A percentile compares a stretch with the other conserved stretches of the same genome.
These are phyloP conservation scores for Dillenia turbinata DNA, from an alignment of 164 flowering plant species.

Conservation along the genomic window DNA sequence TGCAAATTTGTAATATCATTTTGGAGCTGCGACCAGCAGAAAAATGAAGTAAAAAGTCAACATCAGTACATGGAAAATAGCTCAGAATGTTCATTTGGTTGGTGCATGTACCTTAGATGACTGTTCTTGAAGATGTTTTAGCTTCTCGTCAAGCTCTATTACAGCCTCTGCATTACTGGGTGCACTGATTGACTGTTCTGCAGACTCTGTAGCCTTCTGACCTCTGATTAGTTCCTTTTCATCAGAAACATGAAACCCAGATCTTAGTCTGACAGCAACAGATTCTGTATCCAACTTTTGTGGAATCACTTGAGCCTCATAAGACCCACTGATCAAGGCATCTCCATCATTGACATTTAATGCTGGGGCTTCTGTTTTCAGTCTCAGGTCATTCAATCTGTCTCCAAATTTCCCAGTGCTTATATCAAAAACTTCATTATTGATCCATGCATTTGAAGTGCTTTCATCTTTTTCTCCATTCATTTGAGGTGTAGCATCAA, in stretches of 20 bases:
- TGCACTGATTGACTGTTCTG: slow-evolving; percentile 5
- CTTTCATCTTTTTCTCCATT: slow-evolving; percentile 9
- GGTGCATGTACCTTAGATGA: slow-evolving; percentile 28
- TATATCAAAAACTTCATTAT: slow-evolving; percentile 15
- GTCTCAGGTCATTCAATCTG: slow-evolving; percentile 23
- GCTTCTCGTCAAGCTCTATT: slow-evolving; percentile 17
- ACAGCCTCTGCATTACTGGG: slow-evolving; percentile 16
- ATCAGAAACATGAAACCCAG: slow-evolving; percentile 5
- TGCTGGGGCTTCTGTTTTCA: slow-evolving; percentile 17
- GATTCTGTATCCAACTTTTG: slow-evolving; percentile 5
- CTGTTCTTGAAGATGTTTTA: slow-evolving; percentile 17
- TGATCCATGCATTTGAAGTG: slow-evolving; percentile 9
- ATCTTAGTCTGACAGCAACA: slow-evolving; percentile 3
- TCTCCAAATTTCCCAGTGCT: slow-evolving; percentile 15
- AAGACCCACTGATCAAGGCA: slow-evolving; percentile 2
- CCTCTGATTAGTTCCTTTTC: slow-evolving; percentile 3
- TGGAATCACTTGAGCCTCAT: slow-evolving; percentile 2
- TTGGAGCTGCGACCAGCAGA: slow-evolving; percentile 17
- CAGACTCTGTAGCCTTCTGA: background rate
- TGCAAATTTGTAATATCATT: slow-evolving; percentile 13
- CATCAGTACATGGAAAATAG: background rate
- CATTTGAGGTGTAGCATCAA: slow-evolving; percentile 1
- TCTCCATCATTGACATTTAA: slow-evolving; percentile 5
- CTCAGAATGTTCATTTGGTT: background rate
- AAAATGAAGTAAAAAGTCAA: slow-evolving; percentile 7